phyloP scores from a whole-genome alignment of 768 basidiomycete genomes.

The Aureoboletus auriporus region DNA sequence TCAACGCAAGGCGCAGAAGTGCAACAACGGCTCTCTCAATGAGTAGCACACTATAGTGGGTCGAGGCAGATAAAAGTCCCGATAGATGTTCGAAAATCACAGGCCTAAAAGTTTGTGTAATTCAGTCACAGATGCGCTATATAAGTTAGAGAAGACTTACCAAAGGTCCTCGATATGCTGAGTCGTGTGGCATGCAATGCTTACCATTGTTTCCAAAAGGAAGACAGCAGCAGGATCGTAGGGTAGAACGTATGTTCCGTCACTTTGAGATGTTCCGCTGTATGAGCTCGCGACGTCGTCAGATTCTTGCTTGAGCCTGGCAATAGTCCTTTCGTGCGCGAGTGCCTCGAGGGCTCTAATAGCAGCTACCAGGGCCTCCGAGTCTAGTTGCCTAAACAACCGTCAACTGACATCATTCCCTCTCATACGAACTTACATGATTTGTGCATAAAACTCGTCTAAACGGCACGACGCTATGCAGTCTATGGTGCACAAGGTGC shows the following conservation, averaged over 20 bases:
- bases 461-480: slow-evolving; percentile 91
- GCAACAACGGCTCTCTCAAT: slow-evolving; percentile 93
- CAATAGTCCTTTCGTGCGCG: slow-evolving; percentile 86
- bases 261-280: slow-evolving; percentile 33
- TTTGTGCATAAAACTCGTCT: slow-evolving; percentile 92
- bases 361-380: slow-evolving; percentile 78
- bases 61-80: slow-evolving; percentile 67
- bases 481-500: slow-evolving; percentile 91
- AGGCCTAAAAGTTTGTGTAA: slow-evolving; percentile 57
- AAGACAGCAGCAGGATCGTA: slow-evolving; percentile 97
- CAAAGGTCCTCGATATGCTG: slow-evolving; percentile 86
- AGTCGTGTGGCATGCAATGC: slow-evolving; percentile 73
- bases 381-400: slow-evolving; percentile 63
- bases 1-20: slow-evolving; percentile 76
- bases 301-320: slow-evolving; percentile 63
- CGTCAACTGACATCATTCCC: slow-evolving; percentile 6
- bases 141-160: slow-evolving; percentile 38
- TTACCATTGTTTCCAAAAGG: slow-evolving; percentile 92
- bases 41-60: slow-evolving; percentile 83
- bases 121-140: not conserved
- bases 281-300: slow-evolving; percentile 49
- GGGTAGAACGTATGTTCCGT: slow-evolving; percentile 56
- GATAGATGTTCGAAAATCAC: slow-evolving; percentile 92
- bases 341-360: slow-evolving; percentile 84
- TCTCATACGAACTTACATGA: slow-evolving; percentile 59